Conservation (phyloP, 768 basidiomycete genomes). For the Phanerochaete carnosa region DNA sequence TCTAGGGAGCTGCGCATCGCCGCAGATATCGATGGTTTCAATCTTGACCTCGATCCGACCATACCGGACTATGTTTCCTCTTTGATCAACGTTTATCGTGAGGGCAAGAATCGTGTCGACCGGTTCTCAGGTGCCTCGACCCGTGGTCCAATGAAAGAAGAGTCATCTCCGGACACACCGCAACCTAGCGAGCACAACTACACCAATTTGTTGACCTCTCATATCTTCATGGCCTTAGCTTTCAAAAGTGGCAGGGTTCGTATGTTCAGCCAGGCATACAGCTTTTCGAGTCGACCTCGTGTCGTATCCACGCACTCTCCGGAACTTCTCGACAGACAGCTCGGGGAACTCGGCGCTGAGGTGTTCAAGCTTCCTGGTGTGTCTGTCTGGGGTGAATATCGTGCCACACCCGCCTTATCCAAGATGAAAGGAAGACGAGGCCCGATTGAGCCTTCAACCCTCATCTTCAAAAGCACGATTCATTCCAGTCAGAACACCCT, state of each 20-base stretch:
- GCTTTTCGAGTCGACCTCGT: conserved; percentile 37
- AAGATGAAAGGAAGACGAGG: conserved; percentile 28
- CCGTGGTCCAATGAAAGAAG: conserved; percentile 26
- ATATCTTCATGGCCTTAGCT: conserved; percentile 60
- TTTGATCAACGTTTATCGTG: conserved; percentile 81
- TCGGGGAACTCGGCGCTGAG: conserved; percentile 54
- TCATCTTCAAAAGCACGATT: conserved; percentile 85
- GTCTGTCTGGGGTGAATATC: conserved; percentile 82
- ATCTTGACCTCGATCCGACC: conserved; percentile 78
- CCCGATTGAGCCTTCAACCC: conserved; percentile 47
- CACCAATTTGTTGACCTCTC: conserved; percentile 49
- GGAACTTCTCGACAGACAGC: conserved; percentile 51
- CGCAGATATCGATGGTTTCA: conserved; percentile 79
- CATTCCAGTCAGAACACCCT: conserved; percentile 87
- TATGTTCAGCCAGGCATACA: conserved; percentile 51
- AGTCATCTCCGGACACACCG: background rate
- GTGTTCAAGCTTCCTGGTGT: conserved; percentile 72
- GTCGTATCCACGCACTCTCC: conserved; percentile 28
- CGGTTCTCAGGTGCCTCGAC: conserved; percentile 56
- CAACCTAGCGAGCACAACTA: conserved; percentile 18
- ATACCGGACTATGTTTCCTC: conserved; percentile 78
- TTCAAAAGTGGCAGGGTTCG: conserved; percentile 87
- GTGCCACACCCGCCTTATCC: conserved; percentile 47
- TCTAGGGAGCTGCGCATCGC: conserved; percentile 56
- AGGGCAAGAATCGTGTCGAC: conserved; percentile 76